Evolutionary conservation across 2,329 filamentous ascomycete genomes (phyloP), one percentile per base, ranked within the genome.

Genomic region (Pseudogymnoascus sp.): DNA sequence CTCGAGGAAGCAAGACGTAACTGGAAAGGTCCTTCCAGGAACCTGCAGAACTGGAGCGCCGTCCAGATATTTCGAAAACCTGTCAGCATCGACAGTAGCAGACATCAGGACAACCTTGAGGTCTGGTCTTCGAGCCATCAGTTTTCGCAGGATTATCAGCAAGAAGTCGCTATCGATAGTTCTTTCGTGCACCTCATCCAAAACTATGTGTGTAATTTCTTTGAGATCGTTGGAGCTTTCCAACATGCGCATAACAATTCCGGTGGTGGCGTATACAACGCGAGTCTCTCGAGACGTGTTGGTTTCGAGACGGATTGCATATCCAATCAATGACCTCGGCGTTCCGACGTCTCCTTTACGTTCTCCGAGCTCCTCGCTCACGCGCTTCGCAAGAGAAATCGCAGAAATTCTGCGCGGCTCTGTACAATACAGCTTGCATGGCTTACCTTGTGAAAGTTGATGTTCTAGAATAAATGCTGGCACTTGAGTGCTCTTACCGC

Each of bases 191-290:
- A 97, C 93, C 74, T 99, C 94, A 70, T 99, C 94, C n/a, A 99
- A 85, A 50, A 99, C 86, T 63, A 99, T 77, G 75, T 97, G 94
- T 0, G 93, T 96, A 59, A 99, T 87, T 65, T 97, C 93, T 62
- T 85, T 83, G 43, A 99, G 82, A 61, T 95, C 89, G 65, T 91
- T 89, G 0, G 90, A 89, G 7, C 88, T 87, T 73, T 99, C 94
- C 12, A 99, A 80, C 93, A 99, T 97, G 28, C 94, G 86, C 79
- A 99, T 90, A n/a, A 99, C 91, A 62, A 99, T 96, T 77, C 94
- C 85, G 5, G 85, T 88, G 1, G 88, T 97, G 60, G 94, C 94
- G 74, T 91, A 99, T 5, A 97, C 85, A 25, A 99, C 82, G 59
- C 90, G 82, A 2, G 92, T 97, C 67, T 91, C 86, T 30, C 85